Percentiles rank a stretch among this genome's conserved stretches.
Conservation (phyloP, 2,329 filamentous ascomycete genomes). For the Fusarium solani-melongenae region DNA sequence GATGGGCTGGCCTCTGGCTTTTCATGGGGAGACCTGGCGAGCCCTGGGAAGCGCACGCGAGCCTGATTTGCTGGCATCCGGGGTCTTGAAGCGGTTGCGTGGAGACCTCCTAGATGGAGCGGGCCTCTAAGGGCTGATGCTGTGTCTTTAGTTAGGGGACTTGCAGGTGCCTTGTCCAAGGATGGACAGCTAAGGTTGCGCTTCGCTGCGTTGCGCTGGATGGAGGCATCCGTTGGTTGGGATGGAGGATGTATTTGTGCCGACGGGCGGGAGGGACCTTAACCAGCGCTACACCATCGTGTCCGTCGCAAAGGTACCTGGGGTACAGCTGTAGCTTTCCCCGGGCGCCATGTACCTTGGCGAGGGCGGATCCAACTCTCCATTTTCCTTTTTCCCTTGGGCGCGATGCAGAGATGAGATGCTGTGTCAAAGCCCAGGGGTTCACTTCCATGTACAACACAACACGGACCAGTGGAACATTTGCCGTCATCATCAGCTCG, state of each 20-base stretch:
- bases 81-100: slow-evolving; percentile 33
- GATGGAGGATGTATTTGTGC: neutral
- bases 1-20: slow-evolving; percentile 38
- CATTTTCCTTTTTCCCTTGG: slow-evolving; percentile 6
- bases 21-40: slow-evolving; percentile 39
- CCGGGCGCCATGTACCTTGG: slow-evolving; percentile 4
- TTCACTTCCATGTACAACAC: slow-evolving; percentile 2
- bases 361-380: slow-evolving; percentile 14
- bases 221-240: slow-evolving; percentile 8
- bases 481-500: neutral
- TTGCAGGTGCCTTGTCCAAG: neutral
- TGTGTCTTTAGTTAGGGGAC: slow-evolving; percentile 2
- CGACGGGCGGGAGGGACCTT: slow-evolving; percentile 7
- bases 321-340: slow-evolving; percentile 4
- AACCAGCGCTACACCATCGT: neutral
- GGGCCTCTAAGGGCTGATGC: slow-evolving; percentile 25
- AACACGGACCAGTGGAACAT: slow-evolving; percentile 22
- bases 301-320: neutral
- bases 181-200: neutral
- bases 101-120: slow-evolving; percentile 25
- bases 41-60: slow-evolving; percentile 25
- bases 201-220: neutral
- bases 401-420: slow-evolving; percentile 16
- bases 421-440: slow-evolving; percentile 12
- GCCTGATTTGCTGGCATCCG: slow-evolving; percentile 39